Evolutionary conservation across 148 eudicot genomes (phyloP).

Genomic region (Cornus kousa): DNA sequence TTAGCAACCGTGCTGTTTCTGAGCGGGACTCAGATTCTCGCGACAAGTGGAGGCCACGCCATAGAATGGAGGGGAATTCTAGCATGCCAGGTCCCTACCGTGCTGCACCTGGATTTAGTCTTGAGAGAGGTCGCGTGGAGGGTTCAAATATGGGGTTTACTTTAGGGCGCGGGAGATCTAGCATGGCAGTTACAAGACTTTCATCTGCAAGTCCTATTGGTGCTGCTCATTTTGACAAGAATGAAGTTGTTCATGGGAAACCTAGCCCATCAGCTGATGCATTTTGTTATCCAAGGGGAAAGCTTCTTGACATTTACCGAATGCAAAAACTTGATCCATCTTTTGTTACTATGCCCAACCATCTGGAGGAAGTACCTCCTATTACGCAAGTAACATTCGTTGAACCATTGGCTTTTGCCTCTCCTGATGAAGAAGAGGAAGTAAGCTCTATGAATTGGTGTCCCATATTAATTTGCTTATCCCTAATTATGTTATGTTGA

Average conservation of each 20-base stretch:
- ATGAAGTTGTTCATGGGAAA: constrained; percentile 58
- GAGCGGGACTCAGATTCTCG: constrained; percentile 80
- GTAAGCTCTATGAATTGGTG: constrained; percentile 36
- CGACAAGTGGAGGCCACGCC: constrained; percentile 99
- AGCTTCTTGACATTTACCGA: constrained; percentile 86
- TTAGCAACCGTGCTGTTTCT: constrained; percentile 44
- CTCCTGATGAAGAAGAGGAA: constrained; percentile 79
- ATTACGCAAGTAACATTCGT: constrained; percentile 45
- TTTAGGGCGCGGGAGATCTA: constrained; percentile 83
- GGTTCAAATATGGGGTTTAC: constrained; percentile 70
- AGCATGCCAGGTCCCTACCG: constrained; percentile 61
- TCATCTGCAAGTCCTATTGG: constrained; percentile 50
- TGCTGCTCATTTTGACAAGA: constrained; percentile 37
- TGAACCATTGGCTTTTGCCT: constrained; percentile 82
- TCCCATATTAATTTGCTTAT: not conserved
- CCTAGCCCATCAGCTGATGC: constrained; percentile 30
- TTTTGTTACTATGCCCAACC: constrained; percentile 35
- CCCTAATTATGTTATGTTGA: not conserved
- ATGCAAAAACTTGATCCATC: constrained; percentile 50
- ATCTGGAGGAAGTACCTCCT: constrained; percentile 58
- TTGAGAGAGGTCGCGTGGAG: constrained; percentile 70
- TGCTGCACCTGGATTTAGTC: constrained; percentile 94
- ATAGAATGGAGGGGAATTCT: constrained; percentile 71
- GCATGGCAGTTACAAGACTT: constrained; percentile 34
- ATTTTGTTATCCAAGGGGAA: constrained; percentile 84